Percentiles rank a stretch among this genome's conserved stretches.
Conservation (phyloP, 208 protist genomes). For the Trypanosoma theileri region DNA sequence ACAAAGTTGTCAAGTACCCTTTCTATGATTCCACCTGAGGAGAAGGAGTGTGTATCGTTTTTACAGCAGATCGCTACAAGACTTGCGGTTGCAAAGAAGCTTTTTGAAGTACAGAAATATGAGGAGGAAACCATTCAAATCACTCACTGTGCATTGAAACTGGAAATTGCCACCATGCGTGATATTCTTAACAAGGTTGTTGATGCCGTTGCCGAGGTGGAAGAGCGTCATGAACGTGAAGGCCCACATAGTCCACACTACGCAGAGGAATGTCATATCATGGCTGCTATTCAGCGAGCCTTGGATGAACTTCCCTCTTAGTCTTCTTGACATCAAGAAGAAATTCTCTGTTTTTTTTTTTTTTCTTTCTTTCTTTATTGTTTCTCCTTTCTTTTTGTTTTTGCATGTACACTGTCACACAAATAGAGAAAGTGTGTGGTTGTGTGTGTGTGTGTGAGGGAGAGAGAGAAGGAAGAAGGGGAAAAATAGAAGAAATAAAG, state of each 20-base stretch:
- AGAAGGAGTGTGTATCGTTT: conserved; percentile 40
- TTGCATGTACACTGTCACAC: too few relatives aligned
- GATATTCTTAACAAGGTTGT: conserved; percentile 33
- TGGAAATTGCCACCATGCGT: conserved; percentile 59
- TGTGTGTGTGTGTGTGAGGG: too few relatives aligned
- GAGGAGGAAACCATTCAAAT: conserved; percentile 75
- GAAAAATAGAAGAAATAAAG: too few relatives aligned
- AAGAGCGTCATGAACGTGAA: conserved; percentile 26
- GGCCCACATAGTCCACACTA: conserved; percentile 23
- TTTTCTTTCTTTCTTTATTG: conserved; percentile 7
- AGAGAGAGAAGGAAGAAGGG: too few relatives aligned
- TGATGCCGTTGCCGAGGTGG: conserved; percentile 26
- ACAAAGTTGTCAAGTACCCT: conserved; percentile 24
- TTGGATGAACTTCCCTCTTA: conserved; percentile 29
- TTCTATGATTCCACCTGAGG: conserved; percentile 15
- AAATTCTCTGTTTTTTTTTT: conserved; percentile 12
- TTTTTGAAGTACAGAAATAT: conserved; percentile 55
- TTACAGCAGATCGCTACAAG: conserved; percentile 45
- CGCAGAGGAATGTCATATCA: conserved; percentile 28
- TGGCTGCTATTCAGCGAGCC: conserved; percentile 29
- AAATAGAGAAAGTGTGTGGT: too few relatives aligned
- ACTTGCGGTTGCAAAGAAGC: conserved; percentile 39
- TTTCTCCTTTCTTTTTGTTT: not conserved
- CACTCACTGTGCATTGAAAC: conserved; percentile 43
- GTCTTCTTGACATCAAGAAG: not conserved